Conservation (phyloP, 1,284 basidiomycete genomes). For the Megacollybia platyphylla region DNA sequence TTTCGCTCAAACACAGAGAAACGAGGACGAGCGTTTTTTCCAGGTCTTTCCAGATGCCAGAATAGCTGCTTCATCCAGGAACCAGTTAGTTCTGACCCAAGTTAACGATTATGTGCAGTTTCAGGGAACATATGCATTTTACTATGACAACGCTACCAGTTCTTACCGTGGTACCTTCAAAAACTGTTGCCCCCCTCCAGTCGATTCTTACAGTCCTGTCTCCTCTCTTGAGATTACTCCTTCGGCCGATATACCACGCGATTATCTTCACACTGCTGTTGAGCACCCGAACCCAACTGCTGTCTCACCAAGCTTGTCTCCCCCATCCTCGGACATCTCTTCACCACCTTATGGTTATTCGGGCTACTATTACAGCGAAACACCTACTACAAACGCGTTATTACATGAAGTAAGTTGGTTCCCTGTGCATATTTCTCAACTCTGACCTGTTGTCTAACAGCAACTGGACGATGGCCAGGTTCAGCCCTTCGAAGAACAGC, state of each 20-base stretch:
- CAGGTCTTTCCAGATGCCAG: constrained; percentile 7
- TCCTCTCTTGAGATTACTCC: neutral
- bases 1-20: constrained; percentile 2
- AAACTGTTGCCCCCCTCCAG: neutral
- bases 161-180: neutral
- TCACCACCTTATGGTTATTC: neutral
- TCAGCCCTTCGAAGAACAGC: neutral
- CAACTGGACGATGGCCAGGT: neutral
- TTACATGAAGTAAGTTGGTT: neutral
- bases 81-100: neutral
- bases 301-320: neutral
- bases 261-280: neutral
- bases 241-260: neutral
- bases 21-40: constrained; percentile 6
- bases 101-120: neutral
- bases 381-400: neutral
- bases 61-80: neutral
- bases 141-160: neutral
- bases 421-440: neutral
- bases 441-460: neutral
- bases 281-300: neutral
- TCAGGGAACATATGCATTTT: neutral
- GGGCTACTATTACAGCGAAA: neutral
- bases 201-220: neutral
- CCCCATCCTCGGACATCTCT: neutral